Conservation (phyloP, 2,329 filamentous ascomycete species). For the Penicillium psychrosexuale region DNA sequence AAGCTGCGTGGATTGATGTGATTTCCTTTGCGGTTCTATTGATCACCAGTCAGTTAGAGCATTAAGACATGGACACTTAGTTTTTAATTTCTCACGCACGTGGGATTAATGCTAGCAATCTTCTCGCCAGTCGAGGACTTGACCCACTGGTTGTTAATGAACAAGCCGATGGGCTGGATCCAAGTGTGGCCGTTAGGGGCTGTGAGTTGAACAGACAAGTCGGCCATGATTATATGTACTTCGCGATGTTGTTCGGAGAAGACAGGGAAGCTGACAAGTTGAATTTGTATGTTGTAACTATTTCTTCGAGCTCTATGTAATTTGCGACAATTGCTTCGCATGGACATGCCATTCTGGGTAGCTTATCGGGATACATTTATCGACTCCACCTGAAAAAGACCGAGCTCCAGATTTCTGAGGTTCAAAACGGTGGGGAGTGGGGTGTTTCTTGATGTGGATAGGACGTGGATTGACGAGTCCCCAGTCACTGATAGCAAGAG, state of each 20-base stretch:
- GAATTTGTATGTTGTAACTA: neutral
- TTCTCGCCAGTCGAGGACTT: constrained; percentile 36
- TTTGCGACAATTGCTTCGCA: neutral
- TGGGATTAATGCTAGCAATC: constrained; percentile 37
- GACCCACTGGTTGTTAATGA: constrained; percentile 47
- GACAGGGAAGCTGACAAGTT: neutral
- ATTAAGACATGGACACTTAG: neutral
- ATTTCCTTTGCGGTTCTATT: constrained; percentile 30
- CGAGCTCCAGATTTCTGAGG: neutral
- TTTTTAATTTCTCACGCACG: constrained; percentile 13
- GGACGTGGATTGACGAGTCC: neutral
- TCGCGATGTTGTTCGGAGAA: constrained; percentile 1
- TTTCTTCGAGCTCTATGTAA: neutral
- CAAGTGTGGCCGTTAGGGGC: constrained; percentile 41
- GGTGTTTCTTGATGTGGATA: neutral
- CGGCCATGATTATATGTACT: constrained; percentile 14
- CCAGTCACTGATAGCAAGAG: neutral
- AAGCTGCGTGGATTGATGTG: constrained; percentile 31
- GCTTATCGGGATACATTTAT: neutral
- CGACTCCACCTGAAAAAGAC: neutral
- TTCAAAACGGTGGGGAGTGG: neutral
- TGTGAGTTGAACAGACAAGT: constrained; percentile 35
- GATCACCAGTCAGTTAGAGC: neutral
- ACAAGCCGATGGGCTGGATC: constrained; percentile 41
- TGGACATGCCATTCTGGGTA: constrained; percentile 6